A percentile compares a stretch with the other conserved stretches of the same genome.
Conservation (phyloP, 768 basidiomycete genomes). For the Coprinellus micaceus region DNA sequence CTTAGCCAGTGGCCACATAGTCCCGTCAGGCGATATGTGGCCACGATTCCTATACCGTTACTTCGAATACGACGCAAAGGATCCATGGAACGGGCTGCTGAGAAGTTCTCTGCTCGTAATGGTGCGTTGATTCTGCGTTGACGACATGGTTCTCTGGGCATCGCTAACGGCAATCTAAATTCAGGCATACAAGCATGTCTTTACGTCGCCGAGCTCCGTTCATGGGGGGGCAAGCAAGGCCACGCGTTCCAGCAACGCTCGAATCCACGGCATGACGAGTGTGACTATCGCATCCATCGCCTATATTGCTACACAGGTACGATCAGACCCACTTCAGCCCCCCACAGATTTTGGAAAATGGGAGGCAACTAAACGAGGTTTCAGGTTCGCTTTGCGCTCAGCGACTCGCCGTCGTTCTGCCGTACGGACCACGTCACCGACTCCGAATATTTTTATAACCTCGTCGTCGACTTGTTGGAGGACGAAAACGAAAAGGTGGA, state of each 20-base stretch:
- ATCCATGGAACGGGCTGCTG: conserved; percentile 26
- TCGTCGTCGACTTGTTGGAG: conserved; percentile 18
- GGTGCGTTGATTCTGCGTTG: conserved; percentile 1
- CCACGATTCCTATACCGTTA: conserved; percentile 19
- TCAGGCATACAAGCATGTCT: conserved; percentile 26
- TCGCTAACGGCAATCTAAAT: too few species aligned
- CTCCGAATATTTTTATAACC: conserved; percentile 22
- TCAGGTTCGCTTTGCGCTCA: conserved; percentile 17
- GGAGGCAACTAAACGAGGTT: too few species aligned
- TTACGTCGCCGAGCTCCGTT: conserved; percentile 28
- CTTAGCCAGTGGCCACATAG: conserved; percentile 10
- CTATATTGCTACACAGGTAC: conserved; percentile 15
- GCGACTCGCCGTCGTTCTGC: conserved; percentile 11
- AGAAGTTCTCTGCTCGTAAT: conserved; percentile 18
- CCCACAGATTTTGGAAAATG: too few species aligned
- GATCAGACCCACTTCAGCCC: too few species aligned
- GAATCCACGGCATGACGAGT: conserved; percentile 10
- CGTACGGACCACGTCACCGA: conserved; percentile 18
- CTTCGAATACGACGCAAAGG: conserved; percentile 17
- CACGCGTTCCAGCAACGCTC: neutral
- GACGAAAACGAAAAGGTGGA: conserved; percentile 18
- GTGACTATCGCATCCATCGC: conserved; percentile 15
- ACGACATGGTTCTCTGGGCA: neutral
- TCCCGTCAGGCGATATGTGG: conserved; percentile 23
- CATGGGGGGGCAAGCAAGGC: conserved; percentile 19